Evolutionary conservation across 1,284 basidiomycete genomes (phyloP), one percentile per base, ranked within the genome.

Genomic region (Microbotryum lychnidis-dioicae): DNA sequence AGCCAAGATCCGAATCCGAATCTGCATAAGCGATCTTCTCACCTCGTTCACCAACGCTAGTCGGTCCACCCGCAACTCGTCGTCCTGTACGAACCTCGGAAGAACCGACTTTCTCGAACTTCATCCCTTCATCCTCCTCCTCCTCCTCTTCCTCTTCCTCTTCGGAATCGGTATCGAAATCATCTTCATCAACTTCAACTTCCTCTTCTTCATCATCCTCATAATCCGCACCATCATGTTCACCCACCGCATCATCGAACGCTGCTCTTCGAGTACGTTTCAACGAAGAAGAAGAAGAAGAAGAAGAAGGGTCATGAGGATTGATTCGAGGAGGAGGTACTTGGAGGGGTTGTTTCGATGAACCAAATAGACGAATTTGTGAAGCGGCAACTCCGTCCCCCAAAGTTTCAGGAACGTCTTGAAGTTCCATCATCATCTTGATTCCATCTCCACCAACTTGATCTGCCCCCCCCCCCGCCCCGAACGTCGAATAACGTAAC

Each of bases 401-500:
- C 16, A 99, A 83, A 0, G 92, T 97, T 9, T 79, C 76, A 45
- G 79, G 78, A 18, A 87, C 89, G 64, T 93, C 94, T 75, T 99
- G 96, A 16, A 99, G 79, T 72, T 91, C 87, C 81, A 97, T 88
- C 16, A 98, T 92, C 94, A 99, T 97, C 73, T 85, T 83, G 73
- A 97, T 93, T 16, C 94, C 96, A 76, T 97, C 94, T 14, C 93
- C 86, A 72, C 59, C 60, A 57, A 51, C 61, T 31, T 55, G 27
- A 50, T 52, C 57, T 47, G 23, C 16, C 33, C 33, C 2, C n/a
- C n/a, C n/a, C n/a, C n/a, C n/a, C n/a, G n/a, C n/a, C n/a, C 10
- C 8, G 23, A 31, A 52, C 54, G 49, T 7, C 12, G 48, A 50
- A 23, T 1, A 2, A 23, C 23, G 23, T 23, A 23, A 23, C 23